Evolutionary conservation across 441 rosid genomes (phyloP), one percentile per base, ranked within the genome.

Genomic region (Pelargonium australe): DNA sequence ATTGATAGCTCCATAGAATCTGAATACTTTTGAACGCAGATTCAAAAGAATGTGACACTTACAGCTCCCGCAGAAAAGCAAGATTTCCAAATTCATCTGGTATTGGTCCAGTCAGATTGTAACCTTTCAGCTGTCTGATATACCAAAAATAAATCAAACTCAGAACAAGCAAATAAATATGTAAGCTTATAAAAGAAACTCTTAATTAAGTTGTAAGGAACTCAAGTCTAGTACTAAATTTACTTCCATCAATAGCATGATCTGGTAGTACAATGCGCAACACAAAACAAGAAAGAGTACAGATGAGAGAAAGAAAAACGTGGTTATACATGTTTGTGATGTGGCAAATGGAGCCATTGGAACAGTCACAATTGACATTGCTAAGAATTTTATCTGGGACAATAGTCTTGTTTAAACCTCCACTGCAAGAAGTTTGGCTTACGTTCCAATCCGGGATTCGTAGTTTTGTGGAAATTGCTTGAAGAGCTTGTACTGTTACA

Each of bases 21-120:
- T 45, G 13, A 45, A 45, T 45, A 9, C 13, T 11, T 45, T 45
- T 45, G 14, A 45, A 45, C 3, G 51, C 2, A 11, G 51, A 45
- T 9, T 45, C 3, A 16, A 55, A 20, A 55, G 61, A 55, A 55
- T 55, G 23, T 16, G 61, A 10, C 63, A 80, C 93, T 72, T 81
- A 89, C 98, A 92, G 19, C 75, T 81, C 79, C 65, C 0, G 49
- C 62, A 92, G 81, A 71, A 57, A 76, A 47, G 86, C 79, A 17
- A 92, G 95, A 66, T 86, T 80, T 49, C 76, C 87, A 25, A 92
- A 73, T 66, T 90, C 95, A 68, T 74, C 66, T 7, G 96, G 95
- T 64, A 90, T n/a, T 58, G 49, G 58, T 62, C 95, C 96, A n/a
- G 80, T 74, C 73, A 92, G 75, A 70, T 80, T 86, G 17, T 75